Evolutionary conservation across 768 basidiomycete species (phyloP).

Genomic region (Suillus sp.): DNA sequence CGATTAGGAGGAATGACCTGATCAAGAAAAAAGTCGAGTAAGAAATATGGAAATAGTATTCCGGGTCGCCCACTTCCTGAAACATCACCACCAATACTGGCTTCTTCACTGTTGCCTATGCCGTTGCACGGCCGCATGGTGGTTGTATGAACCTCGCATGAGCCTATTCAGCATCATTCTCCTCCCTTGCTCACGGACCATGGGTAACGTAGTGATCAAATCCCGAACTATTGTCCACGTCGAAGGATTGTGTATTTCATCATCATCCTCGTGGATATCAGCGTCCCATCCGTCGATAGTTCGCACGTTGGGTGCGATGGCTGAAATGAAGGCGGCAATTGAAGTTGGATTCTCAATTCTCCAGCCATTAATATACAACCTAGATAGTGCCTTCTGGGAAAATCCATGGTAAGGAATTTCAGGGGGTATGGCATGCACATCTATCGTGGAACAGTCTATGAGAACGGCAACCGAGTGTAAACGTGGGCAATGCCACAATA

Average conservation of each 20-base stretch:
- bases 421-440: not conserved
- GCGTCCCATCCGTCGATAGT: no score
- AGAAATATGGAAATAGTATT: not conserved
- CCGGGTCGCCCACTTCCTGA: no score
- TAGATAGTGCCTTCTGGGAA: not conserved
- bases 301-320: slow-evolving; percentile 30
- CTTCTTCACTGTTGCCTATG: no score
- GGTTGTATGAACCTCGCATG: not conserved
- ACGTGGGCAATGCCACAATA: slow-evolving; percentile 6
- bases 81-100: not conserved
- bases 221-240: slow-evolving; percentile 21
- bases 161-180: not conserved
- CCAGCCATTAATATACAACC: no score
- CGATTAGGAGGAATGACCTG: not conserved
- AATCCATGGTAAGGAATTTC: slow-evolving; percentile 11
- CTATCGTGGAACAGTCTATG: slow-evolving; percentile 4
- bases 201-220: slow-evolving; percentile 25
- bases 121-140: not conserved
- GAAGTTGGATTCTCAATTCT: not conserved
- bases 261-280: no score
- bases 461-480: not conserved
- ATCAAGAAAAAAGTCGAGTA: not conserved
- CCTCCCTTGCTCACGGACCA: slow-evolving; percentile 6
- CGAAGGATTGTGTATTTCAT: slow-evolving; percentile 15
- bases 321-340: slow-evolving; percentile 30